Base-by-base conservation (phyloP, 192 early-diverging fungal species). In the Coemansia sp. region DNA sequence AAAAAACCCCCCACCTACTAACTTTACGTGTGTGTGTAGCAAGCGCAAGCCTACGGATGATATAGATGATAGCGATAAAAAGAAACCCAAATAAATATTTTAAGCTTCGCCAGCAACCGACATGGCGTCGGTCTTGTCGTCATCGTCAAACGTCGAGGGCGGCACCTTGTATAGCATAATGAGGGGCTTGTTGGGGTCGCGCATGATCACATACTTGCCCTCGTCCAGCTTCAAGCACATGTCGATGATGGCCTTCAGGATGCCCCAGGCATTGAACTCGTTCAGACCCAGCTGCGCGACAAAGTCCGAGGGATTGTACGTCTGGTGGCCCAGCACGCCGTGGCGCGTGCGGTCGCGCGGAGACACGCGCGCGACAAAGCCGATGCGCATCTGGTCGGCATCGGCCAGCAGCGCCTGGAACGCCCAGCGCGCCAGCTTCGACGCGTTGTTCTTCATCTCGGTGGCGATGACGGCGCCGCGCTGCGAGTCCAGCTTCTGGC, bases 391-490 rank as follows among this genome's bases (percentile, higher is more conserved):
- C 72, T 93, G 87, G 41, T 93, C 90, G 20, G 86, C 90, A n/a
- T 87, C 93, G 30, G 92, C 80, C 50, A 99, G 80, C 20, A 97
- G 70, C 34, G 83, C 85, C 79, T 99, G 94, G 49, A 91, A 82
- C n/a, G 93, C 89, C 96, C 96, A 99, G 51, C 91, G 83, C 18
- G 93, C 87, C 26, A 99, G 82, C 69, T 96, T 96, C 79, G 88
- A 87, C 55, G 85, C 83, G 83, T 99, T 97, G 81, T 97, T 99
- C 81, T 91, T 94, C 83, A 95, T 92, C 66, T 97, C 96, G 23
- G 91, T 92, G 0, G 94, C 94, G 53, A 97, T 90, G 21, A 97
- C 90, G 40, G 94, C 95, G 58, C 93, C 96, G 55, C 95, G 87
- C 71, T 94, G 91, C 23, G 89, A 79, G 76, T 99, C 95, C 26